Evolutionary conservation across 2,329 filamentous ascomycete genomes (phyloP).

Genomic region (Beauveria varroae): DNA sequence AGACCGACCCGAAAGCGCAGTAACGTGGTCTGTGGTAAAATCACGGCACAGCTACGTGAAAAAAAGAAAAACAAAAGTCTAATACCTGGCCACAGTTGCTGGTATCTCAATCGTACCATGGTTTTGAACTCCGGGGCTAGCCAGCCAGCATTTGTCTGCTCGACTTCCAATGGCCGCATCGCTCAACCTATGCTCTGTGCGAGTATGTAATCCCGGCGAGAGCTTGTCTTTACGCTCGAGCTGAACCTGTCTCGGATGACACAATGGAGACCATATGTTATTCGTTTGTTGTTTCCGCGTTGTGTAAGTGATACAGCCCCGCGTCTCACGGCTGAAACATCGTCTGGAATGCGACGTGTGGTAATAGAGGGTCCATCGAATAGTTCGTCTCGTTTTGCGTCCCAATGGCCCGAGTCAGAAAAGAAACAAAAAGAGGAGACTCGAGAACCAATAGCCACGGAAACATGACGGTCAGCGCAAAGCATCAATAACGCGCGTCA

Average conservation of each 20-base stretch:
- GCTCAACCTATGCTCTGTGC: too few species aligned
- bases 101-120: too few species aligned
- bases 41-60: too few species aligned
- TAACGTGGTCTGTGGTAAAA: too few species aligned
- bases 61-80: too few species aligned
- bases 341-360: slow-evolving; percentile 6
- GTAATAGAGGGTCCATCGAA: neutral
- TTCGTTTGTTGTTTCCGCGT: neutral
- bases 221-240: too few species aligned
- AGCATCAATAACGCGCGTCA: neutral
- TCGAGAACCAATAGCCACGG: neutral
- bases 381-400: neutral
- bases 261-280: neutral
- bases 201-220: too few species aligned
- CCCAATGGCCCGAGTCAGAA: neutral
- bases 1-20: too few species aligned
- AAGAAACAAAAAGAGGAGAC: neutral
- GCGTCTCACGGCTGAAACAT: neutral
- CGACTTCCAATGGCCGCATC: too few species aligned
- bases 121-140: too few species aligned
- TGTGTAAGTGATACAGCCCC: neutral
- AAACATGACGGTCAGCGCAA: neutral
- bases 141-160: too few species aligned
- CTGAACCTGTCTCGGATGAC: neutral
- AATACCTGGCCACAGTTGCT: too few species aligned